These are phyloP conservation scores for Lactuca saligna DNA, from an alignment of 129 eudicot genomes.

Conservation along the genomic window DNA sequence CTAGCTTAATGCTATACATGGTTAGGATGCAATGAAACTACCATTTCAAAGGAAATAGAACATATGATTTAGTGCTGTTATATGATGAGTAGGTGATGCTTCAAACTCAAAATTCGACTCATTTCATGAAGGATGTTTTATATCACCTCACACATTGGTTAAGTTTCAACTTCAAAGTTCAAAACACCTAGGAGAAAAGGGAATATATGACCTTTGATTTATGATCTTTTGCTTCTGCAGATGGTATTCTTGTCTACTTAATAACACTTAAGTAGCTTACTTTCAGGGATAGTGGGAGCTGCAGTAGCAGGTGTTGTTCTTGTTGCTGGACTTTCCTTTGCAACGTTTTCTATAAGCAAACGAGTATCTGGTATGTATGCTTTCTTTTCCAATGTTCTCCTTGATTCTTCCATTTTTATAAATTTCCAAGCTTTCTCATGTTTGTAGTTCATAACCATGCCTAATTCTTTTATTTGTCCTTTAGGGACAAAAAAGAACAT, in stretches of 20 bases:
- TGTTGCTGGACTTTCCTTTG: constrained; percentile 76
- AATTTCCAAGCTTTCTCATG: constrained; percentile 15
- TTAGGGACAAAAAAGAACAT: constrained; percentile 60
- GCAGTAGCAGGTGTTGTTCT: constrained; percentile 85
- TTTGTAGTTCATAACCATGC: constrained; percentile 7
- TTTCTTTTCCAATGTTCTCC: neutral
- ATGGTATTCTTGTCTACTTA: constrained; percentile 46
- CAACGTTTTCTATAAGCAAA: constrained; percentile 61
- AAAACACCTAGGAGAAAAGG: neutral
- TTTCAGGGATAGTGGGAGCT: constrained; percentile 88
- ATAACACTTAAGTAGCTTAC: constrained; percentile 65
- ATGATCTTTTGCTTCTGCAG: constrained; percentile 28
- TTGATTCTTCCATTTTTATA: constrained; percentile 4
- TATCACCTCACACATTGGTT: neutral
- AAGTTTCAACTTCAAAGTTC: neutral
- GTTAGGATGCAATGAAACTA: constrained; percentile 5
- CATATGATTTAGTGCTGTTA: neutral
- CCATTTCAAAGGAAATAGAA: neutral
- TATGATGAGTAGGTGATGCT: constrained; percentile 5
- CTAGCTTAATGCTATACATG: neutral
- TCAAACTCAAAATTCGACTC: neutral
- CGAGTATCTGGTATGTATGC: constrained; percentile 50
- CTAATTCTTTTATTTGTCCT: constrained; percentile 17
- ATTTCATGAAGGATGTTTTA: neutral
- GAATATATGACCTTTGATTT: neutral